Base-by-base conservation (phyloP, 2,329 filamentous ascomycete genomes). In the Trichoderma asperellum region DNA sequence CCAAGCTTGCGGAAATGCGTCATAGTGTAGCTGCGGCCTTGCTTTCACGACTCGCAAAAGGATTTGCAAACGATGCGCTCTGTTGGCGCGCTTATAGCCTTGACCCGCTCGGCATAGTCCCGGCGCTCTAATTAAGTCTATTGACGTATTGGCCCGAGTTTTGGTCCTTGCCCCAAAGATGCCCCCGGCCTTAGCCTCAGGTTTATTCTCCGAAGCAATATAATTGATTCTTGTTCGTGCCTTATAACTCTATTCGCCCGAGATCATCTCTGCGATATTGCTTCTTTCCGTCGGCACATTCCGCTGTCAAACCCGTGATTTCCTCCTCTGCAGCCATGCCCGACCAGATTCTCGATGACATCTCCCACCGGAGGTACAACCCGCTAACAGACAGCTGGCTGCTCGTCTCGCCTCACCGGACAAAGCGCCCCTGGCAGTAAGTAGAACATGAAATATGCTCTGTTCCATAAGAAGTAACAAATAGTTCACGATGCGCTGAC, bases 391-490 rank as follows among this genome's bases (percentile, higher is more conserved):
- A 93, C 71, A 93, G 91, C 71, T 97, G 94, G 91, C 87, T 99
- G 71, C 87, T 99, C 47, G 96, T 99, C 16, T 98, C 96, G 18
- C 96, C 96, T 71, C 96, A 99, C 81, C 87, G 96, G 68, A 98
- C 94, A 65, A 98, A 98, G 87, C 88, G 96, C 73, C 96, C 96
- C 76, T 99, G 96, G 96, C 96, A 97, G 93, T 97, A 84, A 87
- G 92, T 84, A 18, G 11, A 24, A 59, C 10, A 5, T 21, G n/a
- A 24, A 43, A 18, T 24, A 49, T 2, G 47, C 21, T 37, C 49
- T 2, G 47, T 14, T 37, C 49, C n/a, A 52, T 18, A 18, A 8
- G 12, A 5, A 34, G 27, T 27, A 14, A n/a, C 18, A 16, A 4
- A 34, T 32, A 14, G 18, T 43, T 5, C n/a, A n/a, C 37, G 21